A percentile compares a stretch with the other conserved stretches of the same genome.
Evolutionary conservation across 1,284 basidiomycete species (phyloP).

Genomic region (Ganoderma leucocontextum): DNA sequence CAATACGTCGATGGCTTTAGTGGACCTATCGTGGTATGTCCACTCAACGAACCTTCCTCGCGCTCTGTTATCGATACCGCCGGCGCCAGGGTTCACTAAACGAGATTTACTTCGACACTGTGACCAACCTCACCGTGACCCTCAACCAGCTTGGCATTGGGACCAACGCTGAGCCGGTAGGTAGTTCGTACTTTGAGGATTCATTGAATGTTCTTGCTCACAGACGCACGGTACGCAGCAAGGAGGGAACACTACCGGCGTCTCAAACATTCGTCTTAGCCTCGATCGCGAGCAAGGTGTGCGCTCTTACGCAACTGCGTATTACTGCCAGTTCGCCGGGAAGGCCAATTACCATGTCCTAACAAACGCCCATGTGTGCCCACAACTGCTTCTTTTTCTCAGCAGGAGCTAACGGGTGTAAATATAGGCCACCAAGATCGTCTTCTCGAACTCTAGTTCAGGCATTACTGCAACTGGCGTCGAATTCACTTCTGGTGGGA

Average conservation of each 20-base stretch:
- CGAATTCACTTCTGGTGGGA: constrained; percentile 20
- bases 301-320: constrained; percentile 5
- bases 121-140: background rate
- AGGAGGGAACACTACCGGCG: constrained; percentile 13
- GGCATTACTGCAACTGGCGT: constrained; percentile 60
- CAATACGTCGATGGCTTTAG: background rate
- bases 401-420: background rate
- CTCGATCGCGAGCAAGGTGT: background rate
- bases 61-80: background rate
- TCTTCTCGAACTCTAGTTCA: background rate
- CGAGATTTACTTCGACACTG: constrained; percentile 8
- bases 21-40: background rate
- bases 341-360: constrained; percentile 3
- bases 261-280: constrained; percentile 6
- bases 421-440: constrained; percentile 13
- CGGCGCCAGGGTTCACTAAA: constrained; percentile 1
- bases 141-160: constrained; percentile 9
- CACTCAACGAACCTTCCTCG: background rate
- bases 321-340: background rate
- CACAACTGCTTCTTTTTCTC: background rate
- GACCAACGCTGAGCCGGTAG: constrained; percentile 10
- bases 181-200: background rate
- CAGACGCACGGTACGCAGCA: constrained; percentile 1
- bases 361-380: constrained; percentile 2
- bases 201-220: background rate